phyloP scores from a whole-genome alignment of 1,284 basidiomycete species.

The Cutaneotrichosporon arboriforme region DNA sequence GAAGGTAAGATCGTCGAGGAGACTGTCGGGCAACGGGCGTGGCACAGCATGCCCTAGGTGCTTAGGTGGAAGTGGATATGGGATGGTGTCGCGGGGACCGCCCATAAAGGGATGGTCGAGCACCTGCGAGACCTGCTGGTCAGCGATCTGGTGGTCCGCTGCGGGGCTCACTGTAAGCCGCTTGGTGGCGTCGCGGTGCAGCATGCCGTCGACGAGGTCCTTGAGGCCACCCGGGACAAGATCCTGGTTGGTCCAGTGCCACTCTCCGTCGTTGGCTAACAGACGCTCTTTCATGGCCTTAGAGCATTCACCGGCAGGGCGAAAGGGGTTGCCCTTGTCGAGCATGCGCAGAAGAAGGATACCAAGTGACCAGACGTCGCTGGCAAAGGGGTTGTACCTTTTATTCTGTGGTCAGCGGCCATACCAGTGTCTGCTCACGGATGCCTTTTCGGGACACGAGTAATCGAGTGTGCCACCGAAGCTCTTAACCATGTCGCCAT shows the following conservation, averaged over 20 bases:
- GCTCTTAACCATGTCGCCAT: conserved; percentile 25
- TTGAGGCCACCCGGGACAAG: conserved; percentile 6
- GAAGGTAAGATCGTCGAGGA: conserved; percentile 41
- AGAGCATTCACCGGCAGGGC: conserved; percentile 18
- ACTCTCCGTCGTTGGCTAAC: conserved; percentile 17
- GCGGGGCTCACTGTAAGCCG: conserved; percentile 42
- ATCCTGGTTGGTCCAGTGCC: conserved; percentile 18
- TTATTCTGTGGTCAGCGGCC: conserved; percentile 26
- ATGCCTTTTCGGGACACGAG: conserved; percentile 43
- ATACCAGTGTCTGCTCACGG: conserved; percentile 23
- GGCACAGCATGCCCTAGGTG: conserved; percentile 18
- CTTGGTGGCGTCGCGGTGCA: conserved; percentile 25
- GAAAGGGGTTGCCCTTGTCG: conserved; percentile 34
- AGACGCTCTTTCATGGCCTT: conserved; percentile 26
- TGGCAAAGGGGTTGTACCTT: conserved; percentile 34
- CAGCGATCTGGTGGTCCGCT: too few species aligned
- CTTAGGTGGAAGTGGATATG: conserved; percentile 18
- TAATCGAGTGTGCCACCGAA: conserved; percentile 45
- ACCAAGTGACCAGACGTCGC: conserved; percentile 45
- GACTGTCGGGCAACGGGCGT: conserved; percentile 12
- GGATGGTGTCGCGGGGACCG: conserved; percentile 6
- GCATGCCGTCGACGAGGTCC: conserved; percentile 36
- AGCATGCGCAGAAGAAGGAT: conserved; percentile 40
- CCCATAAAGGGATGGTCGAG: conserved; percentile 37
- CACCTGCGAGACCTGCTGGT: conserved; percentile 31